These are phyloP conservation scores for Phlyctochytrium arcticum DNA, from an alignment of 192 early-diverging fungal species.

Conservation along the genomic window DNA sequence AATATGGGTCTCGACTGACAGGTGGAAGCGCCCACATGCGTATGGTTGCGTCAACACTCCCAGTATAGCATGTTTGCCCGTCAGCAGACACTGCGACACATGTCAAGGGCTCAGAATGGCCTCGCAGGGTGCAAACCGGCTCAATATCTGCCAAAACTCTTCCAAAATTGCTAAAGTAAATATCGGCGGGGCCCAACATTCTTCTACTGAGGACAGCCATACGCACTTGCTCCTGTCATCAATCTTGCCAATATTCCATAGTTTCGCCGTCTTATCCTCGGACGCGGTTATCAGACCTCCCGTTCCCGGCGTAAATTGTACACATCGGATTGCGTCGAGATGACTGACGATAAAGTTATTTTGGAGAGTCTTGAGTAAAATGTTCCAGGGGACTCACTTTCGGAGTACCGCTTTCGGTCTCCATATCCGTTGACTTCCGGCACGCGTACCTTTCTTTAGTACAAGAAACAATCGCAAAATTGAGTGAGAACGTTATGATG, in stretches of 20 bases:
- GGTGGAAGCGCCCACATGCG: constrained; percentile 61
- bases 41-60: constrained; percentile 70
- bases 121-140: constrained; percentile 69
- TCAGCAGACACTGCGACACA: constrained; percentile 58
- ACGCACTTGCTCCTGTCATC: constrained; percentile 6
- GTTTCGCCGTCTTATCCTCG: constrained; percentile 75
- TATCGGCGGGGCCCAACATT: too few species aligned
- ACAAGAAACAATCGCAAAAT: too few species aligned
- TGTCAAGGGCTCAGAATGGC: constrained; percentile 67
- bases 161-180: too few species aligned
- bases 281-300: constrained; percentile 62
- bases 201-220: not conserved
- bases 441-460: too few species aligned
- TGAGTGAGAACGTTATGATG: too few species aligned
- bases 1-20: constrained; percentile 50
- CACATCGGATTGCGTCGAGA: constrained; percentile 61
- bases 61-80: constrained; percentile 62
- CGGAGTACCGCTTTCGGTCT: constrained; percentile 53
- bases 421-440: constrained; percentile 41
- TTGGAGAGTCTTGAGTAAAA: not conserved
- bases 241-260: constrained; percentile 60
- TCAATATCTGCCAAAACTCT: constrained; percentile 50
- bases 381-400: constrained; percentile 38
- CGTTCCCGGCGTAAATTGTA: constrained; percentile 57
- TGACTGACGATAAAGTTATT: constrained; percentile 47